A percentile compares a stretch with the other conserved stretches of the same genome.
Evolutionary conservation across 2,329 filamentous ascomycete species (phyloP).

Genomic region (Talaromyces sp.): DNA sequence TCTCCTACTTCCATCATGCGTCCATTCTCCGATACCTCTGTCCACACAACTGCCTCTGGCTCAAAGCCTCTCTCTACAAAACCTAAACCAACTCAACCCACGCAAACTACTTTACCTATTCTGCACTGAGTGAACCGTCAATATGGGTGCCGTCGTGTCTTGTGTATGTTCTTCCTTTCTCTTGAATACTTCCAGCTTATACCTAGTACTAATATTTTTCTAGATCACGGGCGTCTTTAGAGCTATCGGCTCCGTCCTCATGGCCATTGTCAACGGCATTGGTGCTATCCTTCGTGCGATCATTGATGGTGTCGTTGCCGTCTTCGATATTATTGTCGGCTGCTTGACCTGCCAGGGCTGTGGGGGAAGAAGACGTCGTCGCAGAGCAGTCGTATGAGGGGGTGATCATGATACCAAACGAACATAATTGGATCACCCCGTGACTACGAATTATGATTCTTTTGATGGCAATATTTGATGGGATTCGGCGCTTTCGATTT

Average conservation of each 20-base stretch:
- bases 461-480: background rate
- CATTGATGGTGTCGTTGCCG: slow-evolving; percentile 66
- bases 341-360: slow-evolving; percentile 58
- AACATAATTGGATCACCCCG: background rate
- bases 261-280: slow-evolving; percentile 69
- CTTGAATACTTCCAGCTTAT: slow-evolving; percentile 15
- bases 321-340: slow-evolving; percentile 68
- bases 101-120: slow-evolving; percentile 3
- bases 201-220: slow-evolving; percentile 12
- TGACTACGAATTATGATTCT: slow-evolving; percentile 4
- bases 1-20: slow-evolving; percentile 24
- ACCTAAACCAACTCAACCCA: slow-evolving; percentile 16
- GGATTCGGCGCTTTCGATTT: background rate
- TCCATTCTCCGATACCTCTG: slow-evolving; percentile 32
- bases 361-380: slow-evolving; percentile 27
- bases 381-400: slow-evolving; percentile 9
- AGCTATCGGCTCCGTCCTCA: slow-evolving; percentile 67
- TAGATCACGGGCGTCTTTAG: slow-evolving; percentile 63
- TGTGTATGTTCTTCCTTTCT: slow-evolving; percentile 63
- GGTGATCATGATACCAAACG: background rate
- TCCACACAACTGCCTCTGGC: slow-evolving; percentile 33
- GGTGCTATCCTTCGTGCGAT: slow-evolving; percentile 67
- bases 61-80: slow-evolving; percentile 17
- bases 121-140: slow-evolving; percentile 33
- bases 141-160: slow-evolving; percentile 81